Percentiles rank a stretch among this genome's conserved stretches.
Conservation (phyloP, 2,329 filamentous ascomycete species). For the Fusarium burgessii region DNA sequence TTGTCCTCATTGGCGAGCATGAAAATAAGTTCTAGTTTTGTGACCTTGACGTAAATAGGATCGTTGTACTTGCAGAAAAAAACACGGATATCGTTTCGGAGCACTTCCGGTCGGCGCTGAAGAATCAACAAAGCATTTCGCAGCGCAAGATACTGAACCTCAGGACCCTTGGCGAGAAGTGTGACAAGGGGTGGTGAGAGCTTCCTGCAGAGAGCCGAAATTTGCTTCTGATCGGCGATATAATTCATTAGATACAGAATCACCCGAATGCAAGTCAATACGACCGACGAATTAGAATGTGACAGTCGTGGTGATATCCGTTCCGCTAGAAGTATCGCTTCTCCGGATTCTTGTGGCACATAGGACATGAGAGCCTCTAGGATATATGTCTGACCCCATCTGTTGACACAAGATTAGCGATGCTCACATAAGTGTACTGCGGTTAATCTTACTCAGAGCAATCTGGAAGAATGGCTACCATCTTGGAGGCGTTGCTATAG, state of each 20-base stretch:
- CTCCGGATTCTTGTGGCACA: conserved; percentile 88
- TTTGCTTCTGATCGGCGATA: conserved; percentile 90
- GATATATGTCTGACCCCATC: conserved; percentile 99
- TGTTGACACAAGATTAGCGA: conserved; percentile 52
- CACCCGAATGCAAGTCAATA: conserved; percentile 94
- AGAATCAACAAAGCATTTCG: conserved; percentile 94
- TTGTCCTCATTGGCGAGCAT: conserved; percentile 97
- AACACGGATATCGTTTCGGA: conserved; percentile 96
- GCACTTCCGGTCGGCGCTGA: conserved; percentile 90
- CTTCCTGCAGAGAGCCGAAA: conserved; percentile 88
- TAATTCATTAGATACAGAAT: conserved; percentile 99
- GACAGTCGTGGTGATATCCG: conserved; percentile 95
- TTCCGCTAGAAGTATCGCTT: conserved; percentile 91
- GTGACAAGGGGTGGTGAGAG: conserved; percentile 95
- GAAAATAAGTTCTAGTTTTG: conserved; percentile 97
- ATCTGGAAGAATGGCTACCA: conserved; percentile 94
- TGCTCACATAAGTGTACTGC: neutral
- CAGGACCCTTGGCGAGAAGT: conserved; percentile 92
- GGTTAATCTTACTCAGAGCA: conserved; percentile 86
- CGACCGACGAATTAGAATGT: conserved; percentile 96
- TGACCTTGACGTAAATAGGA: conserved; percentile 99
- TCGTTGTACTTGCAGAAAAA: conserved; percentile 99
- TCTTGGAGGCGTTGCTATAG: conserved; percentile 96
- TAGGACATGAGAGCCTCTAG: conserved; percentile 98
- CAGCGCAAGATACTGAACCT: conserved; percentile 97